Evolutionary conservation across 768 basidiomycete species (phyloP).

Genomic region (Xerocomellus dryophilus): DNA sequence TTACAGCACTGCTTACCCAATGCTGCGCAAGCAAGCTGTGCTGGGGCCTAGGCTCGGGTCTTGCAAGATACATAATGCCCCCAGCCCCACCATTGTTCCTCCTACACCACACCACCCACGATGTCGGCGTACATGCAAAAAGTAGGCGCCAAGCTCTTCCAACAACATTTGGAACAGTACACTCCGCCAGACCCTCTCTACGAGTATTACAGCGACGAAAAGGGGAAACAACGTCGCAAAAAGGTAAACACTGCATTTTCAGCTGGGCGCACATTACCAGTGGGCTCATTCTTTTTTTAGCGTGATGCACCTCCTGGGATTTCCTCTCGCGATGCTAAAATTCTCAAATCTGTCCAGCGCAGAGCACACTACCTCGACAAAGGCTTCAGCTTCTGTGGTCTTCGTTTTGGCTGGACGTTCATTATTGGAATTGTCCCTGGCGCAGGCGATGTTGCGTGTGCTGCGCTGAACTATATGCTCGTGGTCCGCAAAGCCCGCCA

Average conservation of each 20-base stretch:
- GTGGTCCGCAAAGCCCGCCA: constrained; percentile 72
- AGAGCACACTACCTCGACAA: constrained; percentile 88
- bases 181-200: constrained; percentile 73
- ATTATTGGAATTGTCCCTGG: constrained; percentile 73
- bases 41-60: not conserved
- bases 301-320: constrained; percentile 73
- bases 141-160: constrained; percentile 60
- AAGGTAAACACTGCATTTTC: constrained; percentile 31
- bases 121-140: constrained; percentile 37
- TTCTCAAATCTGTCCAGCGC: constrained; percentile 69
- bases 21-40: constrained; percentile 3
- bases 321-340: constrained; percentile 67
- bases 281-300: constrained; percentile 36
- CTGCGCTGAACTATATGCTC: constrained; percentile 67
- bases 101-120: not conserved
- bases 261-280: constrained; percentile 36
- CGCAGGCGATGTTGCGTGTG: constrained; percentile 64
- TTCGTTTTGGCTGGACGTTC: constrained; percentile 87
- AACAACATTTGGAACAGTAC: constrained; percentile 62
- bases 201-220: constrained; percentile 36
- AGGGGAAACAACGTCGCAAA: constrained; percentile 31
- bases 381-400: constrained; percentile 73
- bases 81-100: not conserved
- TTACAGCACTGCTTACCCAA: not conserved
- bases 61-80: no score